Evolutionary conservation across 805 yeast genomes (phyloP), one percentile per base, ranked within the genome.

Genomic region (Candida khao-thaluensis): DNA sequence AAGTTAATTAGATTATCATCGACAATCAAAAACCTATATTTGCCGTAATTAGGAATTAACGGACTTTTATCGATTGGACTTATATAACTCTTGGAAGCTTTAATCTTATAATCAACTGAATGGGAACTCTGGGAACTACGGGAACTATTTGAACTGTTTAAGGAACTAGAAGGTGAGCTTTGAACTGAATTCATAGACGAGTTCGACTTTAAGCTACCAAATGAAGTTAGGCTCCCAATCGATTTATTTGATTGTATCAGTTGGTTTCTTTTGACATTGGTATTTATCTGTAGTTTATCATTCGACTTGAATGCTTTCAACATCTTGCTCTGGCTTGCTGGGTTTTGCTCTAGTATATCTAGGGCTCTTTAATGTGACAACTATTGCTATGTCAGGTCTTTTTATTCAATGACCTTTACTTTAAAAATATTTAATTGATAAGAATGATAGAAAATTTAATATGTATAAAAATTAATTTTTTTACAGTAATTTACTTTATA

Each of bases 1-100:
- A 69, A 50, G 45, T 69, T 68, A 40, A 69, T 66, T 15, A 56
- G 48, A 41, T 69, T 69, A 48, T 69, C 75, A 49, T 69, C 75
- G 12, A 69, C 72, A 11, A 66, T 45, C 18, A 59, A 41, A 42
- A 59, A 58, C 27, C 42, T 43, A 34, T 44, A 52, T 14, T 41
- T 43, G 8, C 36, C 38, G 28, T 43, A 43, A 22, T 49, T 51
- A 9, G 56, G 56, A n/a, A 50, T 41, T 15, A 47, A 35, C 7
- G 46, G 43, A 38, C 48, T 44, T 17, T 47, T 43, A 8, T 27
- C 40, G 12, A 47, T 41, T 7, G 51, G 51, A 32, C 48, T 44
- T 6, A 37, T 34, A 16, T 41, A 34, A 17, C 29, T 40, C 9
- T 40, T 41, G 12, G 42, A 24, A 3, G 40, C 17, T 17, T 35